phyloP scores from a whole-genome alignment of 2,329 filamentous ascomycete genomes.

The Leptographium flavum region DNA sequence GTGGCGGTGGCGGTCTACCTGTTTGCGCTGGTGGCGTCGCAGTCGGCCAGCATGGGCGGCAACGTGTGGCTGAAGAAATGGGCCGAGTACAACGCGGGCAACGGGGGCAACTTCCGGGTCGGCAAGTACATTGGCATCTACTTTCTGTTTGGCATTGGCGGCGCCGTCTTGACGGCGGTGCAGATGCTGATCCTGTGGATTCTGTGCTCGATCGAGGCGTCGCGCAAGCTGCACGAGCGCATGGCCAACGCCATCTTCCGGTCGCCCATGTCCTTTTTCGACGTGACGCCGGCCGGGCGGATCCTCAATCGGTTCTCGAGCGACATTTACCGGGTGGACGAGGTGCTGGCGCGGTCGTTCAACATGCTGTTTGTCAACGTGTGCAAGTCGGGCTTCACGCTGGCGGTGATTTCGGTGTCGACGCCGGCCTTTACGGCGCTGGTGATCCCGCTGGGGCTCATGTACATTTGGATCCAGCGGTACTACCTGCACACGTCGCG shows the following conservation, averaged over 20 bases:
- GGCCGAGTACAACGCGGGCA: slow-evolving; percentile 63
- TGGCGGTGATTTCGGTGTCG: slow-evolving; percentile 68
- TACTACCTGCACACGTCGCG: slow-evolving; percentile 95
- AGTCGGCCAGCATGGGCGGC: slow-evolving; percentile 69
- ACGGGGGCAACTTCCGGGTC: slow-evolving; percentile 56
- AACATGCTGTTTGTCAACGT: slow-evolving; percentile 86
- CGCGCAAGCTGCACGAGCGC: slow-evolving; percentile 86
- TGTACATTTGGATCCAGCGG: slow-evolving; percentile 88
- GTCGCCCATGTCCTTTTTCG: slow-evolving; percentile 97
- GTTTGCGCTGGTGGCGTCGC: slow-evolving; percentile 59
- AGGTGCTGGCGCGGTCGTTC: slow-evolving; percentile 90
- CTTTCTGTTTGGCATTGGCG: slow-evolving; percentile 84
- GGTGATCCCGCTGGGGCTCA: slow-evolving; percentile 63
- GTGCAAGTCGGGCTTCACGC: slow-evolving; percentile 64
- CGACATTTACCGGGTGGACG: slow-evolving; percentile 72
- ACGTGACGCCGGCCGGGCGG: slow-evolving; percentile 89
- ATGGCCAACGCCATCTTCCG: slow-evolving; percentile 98
- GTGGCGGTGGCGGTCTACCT: slow-evolving; percentile 72
- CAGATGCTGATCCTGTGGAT: slow-evolving; percentile 97
- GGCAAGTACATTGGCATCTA: slow-evolving; percentile 92
- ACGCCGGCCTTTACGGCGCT: slow-evolving; percentile 70
- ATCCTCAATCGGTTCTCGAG: slow-evolving; percentile 92
- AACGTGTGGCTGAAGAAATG: slow-evolving; percentile 91
- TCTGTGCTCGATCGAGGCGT: slow-evolving; percentile 98
- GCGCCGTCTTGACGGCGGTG: slow-evolving; percentile 69